A percentile compares a stretch with the other conserved stretches of the same genome.
These are phyloP conservation scores for Phytophthora pluvialis DNA, from an alignment of 352 stramenopile species.

Conservation along the genomic window DNA sequence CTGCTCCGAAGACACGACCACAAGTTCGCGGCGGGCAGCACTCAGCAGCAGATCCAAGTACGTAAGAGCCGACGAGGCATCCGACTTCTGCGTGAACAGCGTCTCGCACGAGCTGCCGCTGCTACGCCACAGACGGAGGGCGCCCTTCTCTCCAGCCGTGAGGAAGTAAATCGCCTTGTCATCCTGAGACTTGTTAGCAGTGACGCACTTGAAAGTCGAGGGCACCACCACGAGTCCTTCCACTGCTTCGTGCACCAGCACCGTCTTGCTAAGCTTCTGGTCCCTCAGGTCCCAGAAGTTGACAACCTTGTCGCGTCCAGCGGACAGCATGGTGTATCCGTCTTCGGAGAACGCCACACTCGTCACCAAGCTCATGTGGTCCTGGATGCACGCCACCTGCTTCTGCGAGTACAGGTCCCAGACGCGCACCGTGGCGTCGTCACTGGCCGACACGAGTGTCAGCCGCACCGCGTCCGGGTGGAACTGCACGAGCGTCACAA, in stretches of 20 bases:
- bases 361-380: conserved; percentile 96
- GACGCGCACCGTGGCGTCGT: conserved; percentile 80
- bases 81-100: conserved; percentile 52
- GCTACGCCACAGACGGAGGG: conserved; percentile 82
- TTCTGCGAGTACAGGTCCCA: conserved; percentile 89
- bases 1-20: conserved; percentile 85
- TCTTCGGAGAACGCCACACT: conserved; percentile 91
- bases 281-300: conserved; percentile 91
- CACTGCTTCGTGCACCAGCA: conserved; percentile 95
- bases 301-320: conserved; percentile 93
- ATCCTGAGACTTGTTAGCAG: conserved; percentile 40
- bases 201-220: conserved; percentile 57
- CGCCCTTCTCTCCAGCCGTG: conserved; percentile 93
- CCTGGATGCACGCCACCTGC: conserved; percentile 89
- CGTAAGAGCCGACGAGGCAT: conserved; percentile 45
- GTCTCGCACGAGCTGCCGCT: conserved; percentile 43
- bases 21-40: conserved; percentile 58
- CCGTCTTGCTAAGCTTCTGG: conserved; percentile 90
- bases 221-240: conserved; percentile 93
- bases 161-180: conserved; percentile 89
- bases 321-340: conserved; percentile 87
- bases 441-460: conserved; percentile 78
- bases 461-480: conserved; percentile 72
- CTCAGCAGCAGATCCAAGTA: conserved; percentile 70
- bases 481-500: conserved; percentile 91